Percentiles rank a stretch among this genome's conserved stretches.
These are phyloP conservation scores for Bretziella fagacearum DNA, from an alignment of 2,329 filamentous ascomycete species.

Conservation along the genomic window DNA sequence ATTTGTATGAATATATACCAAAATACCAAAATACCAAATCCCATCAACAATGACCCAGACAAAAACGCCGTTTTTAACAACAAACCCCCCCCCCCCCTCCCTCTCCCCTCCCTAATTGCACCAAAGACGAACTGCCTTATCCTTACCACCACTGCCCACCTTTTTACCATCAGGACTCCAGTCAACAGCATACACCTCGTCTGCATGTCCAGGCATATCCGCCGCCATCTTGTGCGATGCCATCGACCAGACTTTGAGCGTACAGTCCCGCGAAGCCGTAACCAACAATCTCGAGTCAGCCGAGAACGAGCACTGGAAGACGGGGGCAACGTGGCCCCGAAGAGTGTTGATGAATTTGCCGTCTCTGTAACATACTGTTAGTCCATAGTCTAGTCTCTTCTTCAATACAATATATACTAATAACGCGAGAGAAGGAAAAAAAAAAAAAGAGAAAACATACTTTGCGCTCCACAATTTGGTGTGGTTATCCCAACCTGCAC, in stretches of 20 bases:
- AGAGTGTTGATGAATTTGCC: constrained; percentile 73
- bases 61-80: not conserved
- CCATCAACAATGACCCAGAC: no score
- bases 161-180: constrained; percentile 84
- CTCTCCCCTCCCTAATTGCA: constrained; percentile 32
- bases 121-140: constrained; percentile 60
- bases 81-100: not conserved
- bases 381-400: no score
- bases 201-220: constrained; percentile 77
- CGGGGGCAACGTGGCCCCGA: constrained; percentile 72
- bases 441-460: constrained; percentile 24
- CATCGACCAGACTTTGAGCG: constrained; percentile 89
- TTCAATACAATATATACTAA: not conserved
- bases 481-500: constrained; percentile 82
- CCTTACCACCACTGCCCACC: constrained; percentile 83
- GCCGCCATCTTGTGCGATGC: constrained; percentile 60
- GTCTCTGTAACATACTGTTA: constrained; percentile 27
- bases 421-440: not conserved
- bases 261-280: constrained; percentile 79
- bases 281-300: constrained; percentile 82
- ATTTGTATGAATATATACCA: not conserved
- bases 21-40: not conserved
- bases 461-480: constrained; percentile 79
- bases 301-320: constrained; percentile 86
- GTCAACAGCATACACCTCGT: constrained; percentile 87